phyloP scores from a whole-genome alignment of 768 basidiomycete genomes.

The Psilocybe sp. region DNA sequence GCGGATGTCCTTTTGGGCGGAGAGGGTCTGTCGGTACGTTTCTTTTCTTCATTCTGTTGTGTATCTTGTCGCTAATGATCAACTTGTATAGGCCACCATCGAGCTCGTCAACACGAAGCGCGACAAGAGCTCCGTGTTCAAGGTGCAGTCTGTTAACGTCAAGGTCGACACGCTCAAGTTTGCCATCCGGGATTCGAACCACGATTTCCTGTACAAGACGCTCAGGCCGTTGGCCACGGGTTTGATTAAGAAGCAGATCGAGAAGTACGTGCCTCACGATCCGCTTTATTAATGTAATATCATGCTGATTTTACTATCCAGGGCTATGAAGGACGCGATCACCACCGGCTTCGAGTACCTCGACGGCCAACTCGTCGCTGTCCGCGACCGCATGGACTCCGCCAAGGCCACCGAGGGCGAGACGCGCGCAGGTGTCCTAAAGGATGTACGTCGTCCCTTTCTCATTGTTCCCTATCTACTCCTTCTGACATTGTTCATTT shows the following conservation, averaged over 20 bases:
- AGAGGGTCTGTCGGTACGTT: constrained; percentile 65
- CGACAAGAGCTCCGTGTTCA: constrained; percentile 70
- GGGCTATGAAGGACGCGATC: constrained; percentile 47
- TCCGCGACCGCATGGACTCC: constrained; percentile 75
- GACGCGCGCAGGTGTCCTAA: constrained; percentile 47
- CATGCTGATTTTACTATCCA: too few species aligned
- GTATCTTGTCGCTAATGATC: neutral
- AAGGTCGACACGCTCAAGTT: constrained; percentile 2
- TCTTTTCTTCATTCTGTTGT: neutral
- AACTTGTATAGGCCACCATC: constrained; percentile 49
- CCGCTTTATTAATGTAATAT: too few species aligned
- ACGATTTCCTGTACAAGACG: constrained; percentile 3
- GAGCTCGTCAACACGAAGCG: constrained; percentile 59
- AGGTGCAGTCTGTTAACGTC: constrained; percentile 66
- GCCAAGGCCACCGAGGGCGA: constrained; percentile 39
- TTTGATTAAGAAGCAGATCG: neutral
- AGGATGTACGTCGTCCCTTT: constrained; percentile 42
- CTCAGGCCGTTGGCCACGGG: constrained; percentile 1
- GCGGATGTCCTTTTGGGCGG: constrained; percentile 88
- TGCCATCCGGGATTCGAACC: constrained; percentile 2
- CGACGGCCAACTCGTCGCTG: constrained; percentile 86
- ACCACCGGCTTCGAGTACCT: constrained; percentile 81
- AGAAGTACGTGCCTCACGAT: neutral
- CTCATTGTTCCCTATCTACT: neutral
- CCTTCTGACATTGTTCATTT: neutral